phyloP scores from a whole-genome alignment of 805 yeast species.

The Priceomyces fermenticarens region DNA sequence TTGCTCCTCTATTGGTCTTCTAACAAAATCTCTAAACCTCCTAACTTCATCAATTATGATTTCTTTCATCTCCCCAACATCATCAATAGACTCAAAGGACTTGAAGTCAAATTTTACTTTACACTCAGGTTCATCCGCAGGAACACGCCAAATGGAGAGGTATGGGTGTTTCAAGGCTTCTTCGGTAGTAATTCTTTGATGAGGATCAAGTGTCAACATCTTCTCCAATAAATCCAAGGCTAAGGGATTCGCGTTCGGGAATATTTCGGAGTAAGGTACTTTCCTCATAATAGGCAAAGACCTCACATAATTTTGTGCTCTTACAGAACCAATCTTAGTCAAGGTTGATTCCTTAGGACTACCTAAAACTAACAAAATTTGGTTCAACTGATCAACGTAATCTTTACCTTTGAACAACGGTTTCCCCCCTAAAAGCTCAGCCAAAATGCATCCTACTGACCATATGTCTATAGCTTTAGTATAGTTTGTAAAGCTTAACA shows the following conservation, averaged over 20 bases:
- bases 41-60: conserved; percentile 80
- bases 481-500: conserved; percentile 90
- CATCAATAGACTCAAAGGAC: conserved; percentile 80
- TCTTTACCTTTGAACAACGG: conserved; percentile 95
- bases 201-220: conserved; percentile 90
- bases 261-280: conserved; percentile 66
- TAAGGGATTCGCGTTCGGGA: conserved; percentile 82
- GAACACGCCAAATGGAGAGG: conserved; percentile 90
- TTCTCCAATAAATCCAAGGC: conserved; percentile 79
- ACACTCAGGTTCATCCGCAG: conserved; percentile 86
- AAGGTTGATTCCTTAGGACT: conserved; percentile 65
- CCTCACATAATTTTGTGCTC: conserved; percentile 91
- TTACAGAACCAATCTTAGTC: conserved; percentile 62
- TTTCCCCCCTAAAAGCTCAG: conserved; percentile 86
- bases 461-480: conserved; percentile 96
- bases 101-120: conserved; percentile 76
- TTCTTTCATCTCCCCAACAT: conserved; percentile 67
- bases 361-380: conserved; percentile 84
- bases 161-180: conserved; percentile 92
- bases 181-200: conserved; percentile 82
- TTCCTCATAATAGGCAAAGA: conserved; percentile 80
- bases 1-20: conserved; percentile 65
- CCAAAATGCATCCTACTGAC: conserved; percentile 97
- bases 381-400: conserved; percentile 91
- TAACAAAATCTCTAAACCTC: conserved; percentile 73